Base-by-base conservation (phyloP, 345 rosid genomes). In the Citrus glauca region DNA sequence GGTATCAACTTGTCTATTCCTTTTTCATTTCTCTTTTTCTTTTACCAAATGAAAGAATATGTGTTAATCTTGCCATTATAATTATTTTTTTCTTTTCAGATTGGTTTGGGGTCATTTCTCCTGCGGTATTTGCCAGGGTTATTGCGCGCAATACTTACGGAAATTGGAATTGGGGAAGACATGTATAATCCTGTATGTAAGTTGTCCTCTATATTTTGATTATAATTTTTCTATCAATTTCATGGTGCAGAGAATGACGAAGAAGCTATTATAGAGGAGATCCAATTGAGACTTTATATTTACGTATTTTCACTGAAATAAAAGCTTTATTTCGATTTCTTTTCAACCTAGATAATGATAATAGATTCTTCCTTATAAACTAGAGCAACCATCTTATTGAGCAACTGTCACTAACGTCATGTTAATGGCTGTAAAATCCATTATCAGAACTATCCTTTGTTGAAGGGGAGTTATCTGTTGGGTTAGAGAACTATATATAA, bases 111-210 rank as follows among this genome's bases (percentile, higher is more conserved):
- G 71, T 86, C 97, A 72, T 92, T 93, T 85, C 87, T 95, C 78
- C 90, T 95, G 59, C 88, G 90, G 73, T 92, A 89, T 82, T 64
- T 95, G 78, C 98, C 98, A 37, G 80, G 90, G 56, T 77, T 93
- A 76, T 71, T 91, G 77, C 89, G 50, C 40, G 83, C 88, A n/a
- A 27, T 92, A 45, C 93, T 95, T 70, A 81, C 72, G 30, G 99
- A 92, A 87, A 82, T 92, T 82, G 97, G 99, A 78, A 87, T 95
- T 82, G 86, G 85, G 22, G 98, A 95, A 91, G 99, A 93, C 83
- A 90, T 93, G 97, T 90, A 92, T 87, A 89, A 91, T 82, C 99
- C 99, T 92, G 99, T 95, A 95, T 88, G 98, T 89, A 91, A 91
- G 92, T 95, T 89, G 60, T 40, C 62, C 66, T 63, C 8, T 25